Evolutionary conservation across 352 stramenopile genomes (phyloP), one percentile per base, ranked within the genome.

Genomic region (Aphanomyces euteiches): DNA sequence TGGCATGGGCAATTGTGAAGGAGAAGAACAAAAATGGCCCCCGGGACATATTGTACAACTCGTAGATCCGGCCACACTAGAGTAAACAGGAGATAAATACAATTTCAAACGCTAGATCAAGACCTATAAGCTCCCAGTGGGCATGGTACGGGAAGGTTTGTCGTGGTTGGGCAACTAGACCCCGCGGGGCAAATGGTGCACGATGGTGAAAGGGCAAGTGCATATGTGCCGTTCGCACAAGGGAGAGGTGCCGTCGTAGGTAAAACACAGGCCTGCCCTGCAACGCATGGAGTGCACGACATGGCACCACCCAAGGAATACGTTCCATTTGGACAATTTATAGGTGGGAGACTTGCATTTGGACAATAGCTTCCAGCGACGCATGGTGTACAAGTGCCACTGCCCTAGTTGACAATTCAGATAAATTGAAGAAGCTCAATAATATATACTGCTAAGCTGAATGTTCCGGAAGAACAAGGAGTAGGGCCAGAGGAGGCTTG

Each of bases 201-300:
- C 1, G 54, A n/a, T 15, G 41, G 45, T 17, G 65, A 67, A 67
- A 54, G 65, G 38, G 28, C 65, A 10, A 47, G 17, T 71, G 21
- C 43, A 47, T 74, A 74, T 19, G 47, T 48, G 19, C 69, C 69
- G 37, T 40, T 56, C 19, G 36, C 41, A 59, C 69, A 74, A 3
- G 37, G 43, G 41, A 28, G 6, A n/a, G 69, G 69, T 38, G 59
- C 15, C 7, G 38, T 34, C 10, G 45, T 56, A 19, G 68, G 17
- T 6, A 41, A 3, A 28, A 37, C 21, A 38, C 70, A 75, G 8
- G 43, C 45, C 54, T 75, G 78, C 34, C 79, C 80, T 10, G 76
- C 72, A 19, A 70, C 59, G 66, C 83, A 91, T 13, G 63, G 59
- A 17, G 41, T 67, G 58, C 82, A 90, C 8, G 72, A 28, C 38